Conservation (phyloP, 2,329 filamentous ascomycete genomes). For the Drechslerella coelobrocha region DNA sequence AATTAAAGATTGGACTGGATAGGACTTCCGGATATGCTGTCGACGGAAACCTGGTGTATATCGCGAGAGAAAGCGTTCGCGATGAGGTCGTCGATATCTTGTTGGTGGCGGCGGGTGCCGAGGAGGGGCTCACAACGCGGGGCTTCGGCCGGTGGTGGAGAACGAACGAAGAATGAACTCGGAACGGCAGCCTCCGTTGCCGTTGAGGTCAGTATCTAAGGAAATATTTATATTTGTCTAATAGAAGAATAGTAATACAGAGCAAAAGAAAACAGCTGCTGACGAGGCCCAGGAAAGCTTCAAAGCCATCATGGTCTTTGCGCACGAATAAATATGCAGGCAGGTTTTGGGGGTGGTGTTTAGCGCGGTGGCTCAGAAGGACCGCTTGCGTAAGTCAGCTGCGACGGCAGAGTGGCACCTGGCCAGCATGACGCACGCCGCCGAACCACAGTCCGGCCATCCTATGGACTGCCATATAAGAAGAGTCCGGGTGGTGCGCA, state of each 20-base stretch:
- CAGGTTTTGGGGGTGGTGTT: constrained; percentile 4
- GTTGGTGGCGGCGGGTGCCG: not conserved
- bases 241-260: not conserved
- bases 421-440: constrained; percentile 39
- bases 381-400: constrained; percentile 50
- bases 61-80: not conserved
- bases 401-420: constrained; percentile 44
- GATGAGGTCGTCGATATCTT: constrained; percentile 2
- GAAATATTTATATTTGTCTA: not conserved
- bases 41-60: constrained; percentile 15
- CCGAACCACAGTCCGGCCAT: constrained; percentile 16
- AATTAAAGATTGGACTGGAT: not conserved
- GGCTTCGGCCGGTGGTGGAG: too few species aligned
- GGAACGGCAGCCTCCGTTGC: not conserved
- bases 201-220: not conserved
- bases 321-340: not conserved
- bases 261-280: not conserved
- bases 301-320: not conserved
- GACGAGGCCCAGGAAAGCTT: not conserved
- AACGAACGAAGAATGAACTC: too few species aligned
- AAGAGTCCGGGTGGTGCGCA: not conserved
- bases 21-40: constrained; percentile 42
- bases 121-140: constrained; percentile 21
- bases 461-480: too few species aligned
- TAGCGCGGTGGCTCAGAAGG: constrained; percentile 43